Conservation (phyloP, 1,139 yeast species). For the Saccharomyces hybrid region DNA sequence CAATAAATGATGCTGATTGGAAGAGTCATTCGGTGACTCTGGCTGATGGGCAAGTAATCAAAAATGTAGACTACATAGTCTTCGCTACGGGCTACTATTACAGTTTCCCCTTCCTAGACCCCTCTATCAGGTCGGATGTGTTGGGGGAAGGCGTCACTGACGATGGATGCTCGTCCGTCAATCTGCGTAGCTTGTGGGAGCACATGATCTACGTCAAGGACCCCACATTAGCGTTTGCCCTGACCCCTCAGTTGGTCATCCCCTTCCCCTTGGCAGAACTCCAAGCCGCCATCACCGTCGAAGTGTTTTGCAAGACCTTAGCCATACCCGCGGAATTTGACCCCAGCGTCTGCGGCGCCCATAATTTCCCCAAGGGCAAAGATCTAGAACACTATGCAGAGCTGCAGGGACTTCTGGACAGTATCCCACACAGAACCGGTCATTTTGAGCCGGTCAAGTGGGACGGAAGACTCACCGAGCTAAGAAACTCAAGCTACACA, state of each 20-base stretch:
- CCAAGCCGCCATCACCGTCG: constrained; percentile 49
- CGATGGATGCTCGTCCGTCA: constrained; percentile 33
- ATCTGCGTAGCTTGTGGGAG: constrained; percentile 45
- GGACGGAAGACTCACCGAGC: constrained; percentile 3
- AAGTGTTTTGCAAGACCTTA: constrained; percentile 46
- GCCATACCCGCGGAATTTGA: background rate
- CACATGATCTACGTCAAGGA: constrained; percentile 47
- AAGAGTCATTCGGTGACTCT: constrained; percentile 33
- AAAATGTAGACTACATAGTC: constrained; percentile 42
- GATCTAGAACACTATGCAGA: constrained; percentile 4
- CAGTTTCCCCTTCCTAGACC: constrained; percentile 43
- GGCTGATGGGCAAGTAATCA: constrained; percentile 36
- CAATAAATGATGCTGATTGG: constrained; percentile 31
- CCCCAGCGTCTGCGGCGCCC: background rate
- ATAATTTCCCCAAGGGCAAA: constrained; percentile 2
- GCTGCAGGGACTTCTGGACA: background rate
- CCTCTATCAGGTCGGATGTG: constrained; percentile 26
- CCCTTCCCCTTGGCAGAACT: constrained; percentile 56
- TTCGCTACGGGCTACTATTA: constrained; percentile 61
- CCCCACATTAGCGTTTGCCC: constrained; percentile 49
- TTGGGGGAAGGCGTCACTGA: constrained; percentile 38
- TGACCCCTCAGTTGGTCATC: constrained; percentile 45
- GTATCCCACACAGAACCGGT: background rate
- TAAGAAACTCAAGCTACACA: background rate
- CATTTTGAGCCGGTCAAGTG: constrained; percentile 3